Evolutionary conservation across 2,329 filamentous ascomycete species (phyloP), one percentile per base, ranked within the genome.

Genomic region (Parastagonospora nodorum): DNA sequence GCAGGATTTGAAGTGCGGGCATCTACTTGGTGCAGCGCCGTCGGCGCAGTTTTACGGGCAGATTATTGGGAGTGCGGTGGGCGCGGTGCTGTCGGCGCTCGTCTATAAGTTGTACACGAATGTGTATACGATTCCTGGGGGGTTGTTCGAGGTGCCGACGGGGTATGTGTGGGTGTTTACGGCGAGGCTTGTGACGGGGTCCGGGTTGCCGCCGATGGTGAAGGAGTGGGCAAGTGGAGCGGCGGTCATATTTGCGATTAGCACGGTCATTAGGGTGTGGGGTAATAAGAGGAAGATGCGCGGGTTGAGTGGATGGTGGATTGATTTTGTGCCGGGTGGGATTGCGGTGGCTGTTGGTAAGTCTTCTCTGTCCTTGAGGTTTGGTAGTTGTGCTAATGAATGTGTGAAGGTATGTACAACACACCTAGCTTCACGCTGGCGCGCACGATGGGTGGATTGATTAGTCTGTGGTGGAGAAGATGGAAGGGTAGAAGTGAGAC

Each of bases 131-230:
- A 88, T 99, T 5, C 94, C 94, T 0, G 90, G 92, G 0, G 87
- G 90, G 8, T 78, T 97, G 45, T 97, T 99, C 72, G 89, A 96
- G 68, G 92, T 96, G 1, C 94, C 94, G 0, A 97, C 94, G 0
- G 93, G 87, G 0, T 97, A 93, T 70, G 92, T 99, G 5, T 99
- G 94, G 94, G 89, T 99, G 45, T 97, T 97, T 73, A 99, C 94
- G 0, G 93, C 94, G 1, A 82, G 94, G 12, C 81, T 99, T 2
- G 92, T 99, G 8, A 97, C 92, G 0, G 94, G 94, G 1, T 84
- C 94, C 58, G 94, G 94, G 0, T 72, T 99, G 36, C 94, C 94
- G 0, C 80, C 84, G 1, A 92, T 92, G 86, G 92, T 91, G 0
- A 85, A 84, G 66, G 86, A 92, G 65, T 95, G 89, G 78, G 89